Conservation (phyloP, 129 eudicot species). For the Silybum marianum region DNA sequence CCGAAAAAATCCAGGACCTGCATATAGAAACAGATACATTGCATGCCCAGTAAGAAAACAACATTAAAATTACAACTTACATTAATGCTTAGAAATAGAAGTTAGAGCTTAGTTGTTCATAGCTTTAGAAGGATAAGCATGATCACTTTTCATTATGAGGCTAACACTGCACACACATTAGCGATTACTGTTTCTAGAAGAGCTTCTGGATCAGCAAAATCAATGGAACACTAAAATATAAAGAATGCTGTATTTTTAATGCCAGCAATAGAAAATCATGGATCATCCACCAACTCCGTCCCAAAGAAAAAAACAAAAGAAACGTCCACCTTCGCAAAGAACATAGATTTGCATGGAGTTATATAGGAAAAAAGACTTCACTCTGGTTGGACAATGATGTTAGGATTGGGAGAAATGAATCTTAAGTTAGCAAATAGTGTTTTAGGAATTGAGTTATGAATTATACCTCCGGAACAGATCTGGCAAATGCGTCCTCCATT, state of each 20-base stretch:
- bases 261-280: not conserved
- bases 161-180: not conserved
- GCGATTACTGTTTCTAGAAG: slow-evolving; percentile 13
- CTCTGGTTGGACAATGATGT: not conserved
- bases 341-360: not conserved
- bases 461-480: slow-evolving; percentile 78
- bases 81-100: not conserved
- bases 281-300: slow-evolving; percentile 8
- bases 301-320: not conserved
- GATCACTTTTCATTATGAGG: not conserved
- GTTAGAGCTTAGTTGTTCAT: not conserved
- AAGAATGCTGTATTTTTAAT: not conserved
- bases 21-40: slow-evolving; percentile 7
- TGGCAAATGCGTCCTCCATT: slow-evolving; percentile 92
- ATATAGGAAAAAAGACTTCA: not conserved
- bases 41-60: not conserved
- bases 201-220: not conserved
- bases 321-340: not conserved
- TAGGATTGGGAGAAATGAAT: not conserved
- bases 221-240: not conserved
- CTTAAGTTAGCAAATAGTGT: not conserved
- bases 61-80: not conserved
- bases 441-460: not conserved
- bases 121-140: not conserved
- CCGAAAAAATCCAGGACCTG: slow-evolving; percentile 81